Conservation (phyloP, 352 stramenopile genomes). For the Phytophthora syringae region DNA sequence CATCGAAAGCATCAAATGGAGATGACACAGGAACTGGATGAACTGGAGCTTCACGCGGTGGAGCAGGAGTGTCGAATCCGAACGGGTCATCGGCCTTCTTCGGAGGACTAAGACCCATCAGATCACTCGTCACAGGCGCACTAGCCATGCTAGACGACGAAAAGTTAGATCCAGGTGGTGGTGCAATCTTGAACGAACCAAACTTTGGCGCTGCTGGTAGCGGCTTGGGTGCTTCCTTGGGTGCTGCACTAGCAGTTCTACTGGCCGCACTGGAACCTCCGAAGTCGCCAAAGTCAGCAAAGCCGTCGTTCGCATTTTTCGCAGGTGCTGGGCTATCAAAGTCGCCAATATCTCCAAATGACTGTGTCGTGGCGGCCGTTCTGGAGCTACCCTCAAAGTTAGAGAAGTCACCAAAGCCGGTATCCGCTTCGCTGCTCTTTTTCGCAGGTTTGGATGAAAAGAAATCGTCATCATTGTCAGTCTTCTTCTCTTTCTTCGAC, state of each 20-base stretch:
- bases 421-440: slow-evolving; percentile 26
- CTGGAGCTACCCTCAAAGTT: slow-evolving; percentile 60
- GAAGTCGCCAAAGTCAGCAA: slow-evolving; percentile 72
- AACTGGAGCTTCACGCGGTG: slow-evolving; percentile 21
- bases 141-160: slow-evolving; percentile 33
- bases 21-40: slow-evolving; percentile 27
- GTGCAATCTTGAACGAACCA: slow-evolving; percentile 74
- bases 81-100: slow-evolving; percentile 58
- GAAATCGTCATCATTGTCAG: slow-evolving; percentile 48
- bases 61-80: slow-evolving; percentile 51
- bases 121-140: slow-evolving; percentile 50
- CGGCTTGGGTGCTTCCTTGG: slow-evolving; percentile 35
- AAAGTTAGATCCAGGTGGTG: slow-evolving; percentile 59
- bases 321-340: slow-evolving; percentile 47
- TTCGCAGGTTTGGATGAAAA: slow-evolving; percentile 52
- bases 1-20: slow-evolving; percentile 50
- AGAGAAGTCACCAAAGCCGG: slow-evolving; percentile 64
- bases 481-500: slow-evolving; percentile 50
- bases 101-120: slow-evolving; percentile 69
- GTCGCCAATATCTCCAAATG: slow-evolving; percentile 55
- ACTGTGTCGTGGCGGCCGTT: slow-evolving; percentile 28
- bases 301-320: slow-evolving; percentile 30
- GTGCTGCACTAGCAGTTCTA: slow-evolving; percentile 17
- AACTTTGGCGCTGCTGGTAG: slow-evolving; percentile 41
- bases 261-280: slow-evolving; percentile 20